Evolutionary conservation across 2,329 filamentous ascomycete species (phyloP), one percentile per base, ranked within the genome.

Genomic region (Dichotomopilus funicola): DNA sequence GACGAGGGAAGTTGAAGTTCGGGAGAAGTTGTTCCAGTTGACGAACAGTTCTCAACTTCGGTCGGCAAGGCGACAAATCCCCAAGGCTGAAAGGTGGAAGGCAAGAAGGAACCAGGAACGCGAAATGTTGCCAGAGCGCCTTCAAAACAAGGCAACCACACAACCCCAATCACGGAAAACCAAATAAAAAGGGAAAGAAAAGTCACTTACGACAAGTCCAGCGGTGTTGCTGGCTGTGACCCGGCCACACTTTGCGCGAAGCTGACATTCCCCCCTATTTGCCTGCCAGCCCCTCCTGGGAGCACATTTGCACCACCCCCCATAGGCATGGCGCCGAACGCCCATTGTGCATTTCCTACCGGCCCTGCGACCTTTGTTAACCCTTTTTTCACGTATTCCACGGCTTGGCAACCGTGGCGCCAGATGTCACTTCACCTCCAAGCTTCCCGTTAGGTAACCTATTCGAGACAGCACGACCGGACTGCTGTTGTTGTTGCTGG

Each of bases 201-300:
- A 13, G 1, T 33, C 38, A 85, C 83, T 72, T 80, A 86, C 83
- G 82, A 83, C 55, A 81, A 73, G 67, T 87, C 83, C 58, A 86
- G 71, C 43, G 82, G 78, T 60, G 82, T 82, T 62, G 79, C 73
- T 63, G 80, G 78, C 70, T 85, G 82, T 56, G 82, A 84, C 59
- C 80, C 80, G 65, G 78, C 78, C 65, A 86, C 72, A 66, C 81
- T 86, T 68, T 86, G 83, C 49, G 83, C 82, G 70, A 86, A 86
- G 69, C 82, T 86, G 57, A 83, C 73, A 68, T 79, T 83, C 63
- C 80, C 75, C 59, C 81, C 76, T 65, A 82, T 70, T 72, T 82
- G 77, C 65, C 80, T 75, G 53, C 73, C 76, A 63, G 73, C 72
- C 40, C 73, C 72, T 36, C 52, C 59, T 31, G 62, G 58, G 42